A percentile compares a stretch with the other conserved stretches of the same genome.
These are phyloP conservation scores for Aegilops speltoides DNA, from an alignment of 176 grass and related monocot species.

Conservation along the genomic window DNA sequence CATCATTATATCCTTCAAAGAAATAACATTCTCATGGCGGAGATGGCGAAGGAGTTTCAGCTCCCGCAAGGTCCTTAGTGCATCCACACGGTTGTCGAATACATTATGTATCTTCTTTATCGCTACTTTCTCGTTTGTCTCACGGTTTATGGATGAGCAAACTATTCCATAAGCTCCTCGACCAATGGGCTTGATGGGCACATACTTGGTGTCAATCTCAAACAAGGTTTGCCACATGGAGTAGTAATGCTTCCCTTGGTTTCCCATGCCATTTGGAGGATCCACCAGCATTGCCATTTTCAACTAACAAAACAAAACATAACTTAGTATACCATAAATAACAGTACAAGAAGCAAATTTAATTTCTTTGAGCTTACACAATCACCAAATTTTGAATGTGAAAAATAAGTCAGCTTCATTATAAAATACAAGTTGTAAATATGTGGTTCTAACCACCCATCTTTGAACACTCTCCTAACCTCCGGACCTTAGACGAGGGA, in stretches of 20 bases:
- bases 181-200: slow-evolving; percentile 48
- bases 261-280: slow-evolving; percentile 52
- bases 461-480: background rate
- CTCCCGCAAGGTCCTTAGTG: slow-evolving; percentile 60
- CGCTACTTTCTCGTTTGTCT: slow-evolving; percentile 55
- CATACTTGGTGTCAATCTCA: slow-evolving; percentile 61
- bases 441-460: background rate
- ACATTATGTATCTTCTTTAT: slow-evolving; percentile 68
- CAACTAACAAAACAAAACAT: slow-evolving; percentile 16
- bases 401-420: background rate
- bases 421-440: background rate
- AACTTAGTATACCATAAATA: background rate
- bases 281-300: slow-evolving; percentile 64
- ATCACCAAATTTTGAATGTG: background rate
- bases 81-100: slow-evolving; percentile 66
- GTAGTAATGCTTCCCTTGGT: slow-evolving; percentile 51
- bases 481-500: background rate
- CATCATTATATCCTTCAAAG: slow-evolving; percentile 80
- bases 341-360: background rate
- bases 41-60: slow-evolving; percentile 68
- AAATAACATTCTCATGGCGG: slow-evolving; percentile 68
- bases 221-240: slow-evolving; percentile 59
- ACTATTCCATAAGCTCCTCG: slow-evolving; percentile 58
- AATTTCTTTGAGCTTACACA: background rate
- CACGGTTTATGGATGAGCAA: slow-evolving; percentile 47